Conservation (phyloP, 2,329 filamentous ascomycete species). For the Aspergillus fructus region DNA sequence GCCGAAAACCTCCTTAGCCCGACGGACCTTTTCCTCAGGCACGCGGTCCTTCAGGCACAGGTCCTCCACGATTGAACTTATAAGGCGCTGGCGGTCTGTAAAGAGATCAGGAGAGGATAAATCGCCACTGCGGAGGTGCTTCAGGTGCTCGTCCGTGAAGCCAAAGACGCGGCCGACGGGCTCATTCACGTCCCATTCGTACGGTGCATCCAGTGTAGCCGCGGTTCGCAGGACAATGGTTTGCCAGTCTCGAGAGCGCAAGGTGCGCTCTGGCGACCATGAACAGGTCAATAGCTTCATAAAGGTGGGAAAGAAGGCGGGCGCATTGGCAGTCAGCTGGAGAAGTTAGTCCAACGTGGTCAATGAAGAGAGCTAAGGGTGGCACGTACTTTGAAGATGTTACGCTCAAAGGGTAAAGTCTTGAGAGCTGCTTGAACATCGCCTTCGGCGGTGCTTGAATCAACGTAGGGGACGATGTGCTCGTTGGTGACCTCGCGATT, state of each 20-base stretch:
- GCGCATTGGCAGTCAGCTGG: too few relatives aligned
- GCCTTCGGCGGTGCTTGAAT: not conserved
- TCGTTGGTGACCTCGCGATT: too few relatives aligned
- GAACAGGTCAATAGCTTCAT: not conserved
- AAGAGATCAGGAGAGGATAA: too few relatives aligned
- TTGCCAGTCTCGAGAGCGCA: not conserved
- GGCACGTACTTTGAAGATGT: not conserved
- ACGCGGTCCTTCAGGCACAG: not conserved
- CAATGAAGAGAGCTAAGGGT: too few relatives aligned
- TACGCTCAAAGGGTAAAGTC: not conserved
- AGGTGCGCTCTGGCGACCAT: too few relatives aligned
- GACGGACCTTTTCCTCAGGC: not conserved
- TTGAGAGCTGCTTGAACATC: not conserved
- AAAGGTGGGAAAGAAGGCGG: too few relatives aligned
- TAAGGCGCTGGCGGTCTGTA: too few relatives aligned
- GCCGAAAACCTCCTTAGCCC: not conserved
- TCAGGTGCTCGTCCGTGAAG: not conserved
- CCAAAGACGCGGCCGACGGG: not conserved
- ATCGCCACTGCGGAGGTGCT: not conserved
- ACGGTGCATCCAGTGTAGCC: not conserved
- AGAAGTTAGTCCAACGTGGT: too few relatives aligned
- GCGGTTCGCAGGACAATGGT: not conserved
- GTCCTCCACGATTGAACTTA: too few relatives aligned
- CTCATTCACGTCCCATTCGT: not conserved
- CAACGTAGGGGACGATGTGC: not conserved